Base-by-base conservation (phyloP, 2,329 filamentous ascomycete genomes). In the Plectosphaerella cucumerina region DNA sequence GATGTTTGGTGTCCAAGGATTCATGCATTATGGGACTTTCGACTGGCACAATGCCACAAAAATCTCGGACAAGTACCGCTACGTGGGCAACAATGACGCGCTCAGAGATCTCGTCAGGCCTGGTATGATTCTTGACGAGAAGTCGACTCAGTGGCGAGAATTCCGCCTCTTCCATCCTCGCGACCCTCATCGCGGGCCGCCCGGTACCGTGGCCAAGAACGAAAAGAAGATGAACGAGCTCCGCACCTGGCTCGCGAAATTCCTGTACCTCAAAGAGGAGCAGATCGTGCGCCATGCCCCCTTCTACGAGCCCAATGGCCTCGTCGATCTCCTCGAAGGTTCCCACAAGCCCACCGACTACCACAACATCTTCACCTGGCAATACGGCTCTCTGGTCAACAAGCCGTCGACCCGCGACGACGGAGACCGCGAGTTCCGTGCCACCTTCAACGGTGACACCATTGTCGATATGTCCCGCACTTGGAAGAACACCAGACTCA, bases 81-180 rank as follows among this genome's bases (percentile, higher is more conserved):
- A 2, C 2, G 41, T 34, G 6, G 34, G 20, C 2, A n/a, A n/a
- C 15, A 41, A 33, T 9, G 18, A 21, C 4, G 20, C 34, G 4
- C 8, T 59, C 56, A 15, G 62, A 51, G 17, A 60, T 60, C 33
- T 70, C 65, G 33, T 71, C 70, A 5, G 66, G 60, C 18, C 73
- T 69, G 39, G 65, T 65, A 17, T 61, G 51, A 4, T 54, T 56
- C 41, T 58, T 50, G 22, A 60, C 61, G 11, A 26, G 15, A 20
- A 14, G 6, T 23, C 34, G 3, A 22, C 21, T 1, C 14, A 15
- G 20, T 48, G 46, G 46, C 46, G 46, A 11, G 20, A 35, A 20
- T 39, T 48, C 33, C 33, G 34, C 15, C 20, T 48, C 33, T 48
- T 48, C 34, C 21, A 14, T 14, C 34, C 46, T 9, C 34, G 34